Evolutionary conservation across 106 monocot genomes (phyloP).

Genomic region (Allium cepa): DNA sequence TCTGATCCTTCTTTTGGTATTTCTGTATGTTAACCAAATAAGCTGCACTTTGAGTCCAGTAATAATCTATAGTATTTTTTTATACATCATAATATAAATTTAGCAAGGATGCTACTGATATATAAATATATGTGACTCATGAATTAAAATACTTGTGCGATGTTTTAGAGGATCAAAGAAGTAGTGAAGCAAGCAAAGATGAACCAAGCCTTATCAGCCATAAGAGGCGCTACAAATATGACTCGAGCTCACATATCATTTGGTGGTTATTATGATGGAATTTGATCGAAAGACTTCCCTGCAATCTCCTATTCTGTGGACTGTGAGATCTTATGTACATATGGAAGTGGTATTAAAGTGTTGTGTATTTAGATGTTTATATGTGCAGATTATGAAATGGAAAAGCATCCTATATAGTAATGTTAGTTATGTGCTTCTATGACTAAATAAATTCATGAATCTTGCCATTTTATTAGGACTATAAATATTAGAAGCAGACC

Average conservation of each 20-base stretch:
- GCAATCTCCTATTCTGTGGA: too few relatives aligned
- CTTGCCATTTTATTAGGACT: too few relatives aligned
- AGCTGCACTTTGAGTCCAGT: neutral
- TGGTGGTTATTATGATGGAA: conserved; percentile 6
- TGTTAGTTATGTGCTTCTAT: too few relatives aligned
- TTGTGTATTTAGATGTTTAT: too few relatives aligned
- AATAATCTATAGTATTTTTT: neutral
- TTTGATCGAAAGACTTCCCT: neutral
- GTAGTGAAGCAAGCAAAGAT: conserved; percentile 6
- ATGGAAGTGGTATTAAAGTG: too few relatives aligned
- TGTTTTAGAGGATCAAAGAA: conserved; percentile 5
- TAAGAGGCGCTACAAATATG: conserved; percentile 2
- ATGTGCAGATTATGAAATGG: too few relatives aligned
- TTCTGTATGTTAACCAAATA: neutral
- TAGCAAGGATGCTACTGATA: neutral
- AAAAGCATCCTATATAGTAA: too few relatives aligned
- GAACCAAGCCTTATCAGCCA: conserved; percentile 1
- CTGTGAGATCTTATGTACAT: too few relatives aligned
- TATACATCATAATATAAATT: neutral
- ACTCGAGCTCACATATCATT: conserved; percentile 8
- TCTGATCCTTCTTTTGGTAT: neutral
- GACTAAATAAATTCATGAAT: too few relatives aligned
- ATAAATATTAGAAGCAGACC: too few relatives aligned
- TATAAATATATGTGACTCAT: neutral
- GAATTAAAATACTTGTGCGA: neutral